Conservation (phyloP, 2,329 filamentous ascomycete species). For the Stylonectria norvegica region DNA sequence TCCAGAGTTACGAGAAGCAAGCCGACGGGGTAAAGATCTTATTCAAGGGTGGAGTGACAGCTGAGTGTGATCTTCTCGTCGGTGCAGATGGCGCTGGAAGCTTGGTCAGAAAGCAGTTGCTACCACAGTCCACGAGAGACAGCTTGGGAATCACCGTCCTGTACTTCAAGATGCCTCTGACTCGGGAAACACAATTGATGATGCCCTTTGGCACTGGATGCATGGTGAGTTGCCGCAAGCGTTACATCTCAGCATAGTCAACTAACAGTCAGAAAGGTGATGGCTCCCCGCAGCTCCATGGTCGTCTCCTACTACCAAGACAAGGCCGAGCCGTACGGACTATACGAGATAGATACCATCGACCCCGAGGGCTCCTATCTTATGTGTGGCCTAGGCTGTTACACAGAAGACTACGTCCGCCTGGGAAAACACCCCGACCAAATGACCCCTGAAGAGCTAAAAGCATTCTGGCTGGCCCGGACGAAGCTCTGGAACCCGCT, state of each 20-base stretch:
- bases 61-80: constrained; percentile 3
- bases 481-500: constrained; percentile 4
- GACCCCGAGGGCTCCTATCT: constrained; percentile 3
- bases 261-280: neutral
- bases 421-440: constrained; percentile 4
- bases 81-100: constrained; percentile 5
- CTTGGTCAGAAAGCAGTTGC: constrained; percentile 5
- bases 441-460: constrained; percentile 3
- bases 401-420: constrained; percentile 1
- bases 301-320: constrained; percentile 5
- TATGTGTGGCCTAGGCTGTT: constrained; percentile 6
- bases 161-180: constrained; percentile 6
- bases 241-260: neutral
- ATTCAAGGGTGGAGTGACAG: neutral
- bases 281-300: constrained; percentile 6
- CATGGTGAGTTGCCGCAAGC: neutral
- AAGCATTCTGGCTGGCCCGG: constrained; percentile 1
- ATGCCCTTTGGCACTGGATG: constrained; percentile 5
- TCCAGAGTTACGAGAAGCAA: neutral
- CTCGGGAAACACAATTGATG: constrained; percentile 1
- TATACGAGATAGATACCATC: constrained; percentile 1
- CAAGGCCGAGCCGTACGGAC: constrained; percentile 2
- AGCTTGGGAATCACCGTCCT: constrained; percentile 2
- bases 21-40: neutral
- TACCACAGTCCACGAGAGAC: constrained; percentile 1